A percentile compares a stretch with the other conserved stretches of the same genome.
Conservation (phyloP, 176 grass and related monocot species). For the Triticum urartu region DNA sequence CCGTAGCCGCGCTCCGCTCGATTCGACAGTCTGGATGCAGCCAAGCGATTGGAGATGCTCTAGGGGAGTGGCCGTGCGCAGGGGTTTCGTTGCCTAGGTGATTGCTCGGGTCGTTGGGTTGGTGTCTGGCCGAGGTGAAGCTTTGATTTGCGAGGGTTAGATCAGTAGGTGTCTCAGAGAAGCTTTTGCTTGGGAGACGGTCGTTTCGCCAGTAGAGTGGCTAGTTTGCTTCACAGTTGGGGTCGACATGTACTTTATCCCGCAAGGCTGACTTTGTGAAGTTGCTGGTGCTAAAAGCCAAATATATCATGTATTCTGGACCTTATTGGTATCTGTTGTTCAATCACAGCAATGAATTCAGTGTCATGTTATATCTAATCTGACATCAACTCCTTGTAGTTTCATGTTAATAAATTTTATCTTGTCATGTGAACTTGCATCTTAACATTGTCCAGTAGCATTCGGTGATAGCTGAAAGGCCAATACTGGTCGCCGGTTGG, state of each 20-base stretch:
- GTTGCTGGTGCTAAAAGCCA: background rate
- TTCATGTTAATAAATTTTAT: background rate
- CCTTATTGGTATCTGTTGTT: background rate
- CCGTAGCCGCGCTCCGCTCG: constrained; percentile 9
- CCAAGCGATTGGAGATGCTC: background rate
- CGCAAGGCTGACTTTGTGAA: background rate
- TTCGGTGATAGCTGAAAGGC: background rate
- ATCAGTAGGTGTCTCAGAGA: background rate
- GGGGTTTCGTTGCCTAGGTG: constrained; percentile 2
- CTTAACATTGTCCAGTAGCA: background rate
- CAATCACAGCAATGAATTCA: background rate
- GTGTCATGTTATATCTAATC: constrained; percentile 11
- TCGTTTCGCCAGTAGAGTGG: background rate
- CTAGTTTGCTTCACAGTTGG: background rate
- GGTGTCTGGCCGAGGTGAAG: background rate
- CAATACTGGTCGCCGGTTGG: background rate
- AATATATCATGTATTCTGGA: background rate
- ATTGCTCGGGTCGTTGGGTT: constrained; percentile 1
- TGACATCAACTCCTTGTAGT: background rate
- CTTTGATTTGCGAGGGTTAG: constrained; percentile 13
- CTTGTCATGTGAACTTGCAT: background rate
- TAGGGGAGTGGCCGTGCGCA: background rate
- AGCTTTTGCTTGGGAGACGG: background rate
- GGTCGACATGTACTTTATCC: background rate
- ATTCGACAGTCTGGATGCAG: background rate